Evolutionary conservation across 2,329 filamentous ascomycete species (phyloP), one percentile per base, ranked within the genome.

Genomic region (Colletotrichum sp.): DNA sequence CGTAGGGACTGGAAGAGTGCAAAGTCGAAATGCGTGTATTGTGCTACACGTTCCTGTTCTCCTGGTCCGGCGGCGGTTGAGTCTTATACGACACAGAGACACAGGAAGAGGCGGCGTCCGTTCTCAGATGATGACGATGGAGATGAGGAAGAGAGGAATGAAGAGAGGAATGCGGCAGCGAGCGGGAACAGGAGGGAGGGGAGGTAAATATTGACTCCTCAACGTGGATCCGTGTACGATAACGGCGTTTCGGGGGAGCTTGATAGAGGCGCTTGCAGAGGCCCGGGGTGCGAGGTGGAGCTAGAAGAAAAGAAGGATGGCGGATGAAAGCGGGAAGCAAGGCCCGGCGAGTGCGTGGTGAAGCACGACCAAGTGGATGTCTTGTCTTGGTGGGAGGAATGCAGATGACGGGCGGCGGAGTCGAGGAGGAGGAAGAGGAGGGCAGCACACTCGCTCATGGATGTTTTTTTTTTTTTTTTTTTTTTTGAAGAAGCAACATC

Each of bases 1-100:
- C 64, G 74, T 69, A 75, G 74, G 44, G 68, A 69, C 78, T 79
- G 77, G 68, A 78, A 64, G 72, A 75, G 64, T 68, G 66, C 75
- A 75, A 65, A 68, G 67, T 39, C 72, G 75, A 55, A 66, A 59
- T 75, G 63, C 52, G 71, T 75, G 75, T 65, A 60, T 16, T 71
- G 32, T 73, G 73, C n/a, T 73, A 75, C 74, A 75, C 75, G 75
- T 63, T 75, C 71, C 30, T 71, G 30, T 30, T 70, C 59, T 75
- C 63, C 32, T 71, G 48, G 66, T 72, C 63, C 62, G 76, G 57
- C 67, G 71, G 57, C 70, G 66, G 52, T 16, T 32, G 34, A 59
- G 75, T 77, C 59, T 69, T 55, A 55, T 28, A 69, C 48, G 59
- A 39, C n/a, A 24, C 15, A 22, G 32, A 32, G 59, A 71, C 32